Conservation (phyloP, 345 rosid genomes). For the Cardamine chenopodiifolia region DNA sequence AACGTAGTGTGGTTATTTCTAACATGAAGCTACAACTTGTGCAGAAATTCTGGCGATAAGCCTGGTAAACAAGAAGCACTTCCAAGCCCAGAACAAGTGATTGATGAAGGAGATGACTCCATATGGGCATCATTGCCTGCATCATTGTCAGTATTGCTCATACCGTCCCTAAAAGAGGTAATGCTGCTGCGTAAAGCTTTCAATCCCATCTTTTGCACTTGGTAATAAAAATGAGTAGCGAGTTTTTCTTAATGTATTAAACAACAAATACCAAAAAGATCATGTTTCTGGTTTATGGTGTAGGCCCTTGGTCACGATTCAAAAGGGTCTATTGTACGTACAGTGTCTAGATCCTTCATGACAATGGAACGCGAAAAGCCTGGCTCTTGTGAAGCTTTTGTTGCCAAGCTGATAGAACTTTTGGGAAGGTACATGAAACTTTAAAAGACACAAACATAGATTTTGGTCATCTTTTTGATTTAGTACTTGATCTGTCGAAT, state of each 20-base stretch:
- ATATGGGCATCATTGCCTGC: conserved; percentile 60
- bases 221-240: not conserved
- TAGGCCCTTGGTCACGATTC: conserved; percentile 67
- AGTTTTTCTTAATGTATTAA: not conserved
- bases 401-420: conserved; percentile 69
- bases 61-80: conserved; percentile 54
- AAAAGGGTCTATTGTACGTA: conserved; percentile 56
- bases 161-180: conserved; percentile 92
- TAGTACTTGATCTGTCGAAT: not conserved
- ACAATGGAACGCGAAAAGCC: conserved; percentile 74
- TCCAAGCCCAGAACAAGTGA: conserved; percentile 54
- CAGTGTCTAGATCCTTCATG: conserved; percentile 59
- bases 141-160: conserved; percentile 73
- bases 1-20: conserved; percentile 17
- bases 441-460: not conserved
- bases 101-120: conserved; percentile 69
- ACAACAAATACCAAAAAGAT: not conserved
- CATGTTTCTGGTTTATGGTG: conserved; percentile 29
- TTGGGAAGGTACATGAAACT: conserved; percentile 58
- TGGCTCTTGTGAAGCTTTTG: conserved; percentile 79
- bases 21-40: conserved; percentile 19
- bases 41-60: conserved; percentile 59
- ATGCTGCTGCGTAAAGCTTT: not conserved
- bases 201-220: not conserved
- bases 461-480: conserved; percentile 19